Conservation (phyloP, 495 filamentous ascomycete genomes). For the Saxophila tyrrhenica region DNA sequence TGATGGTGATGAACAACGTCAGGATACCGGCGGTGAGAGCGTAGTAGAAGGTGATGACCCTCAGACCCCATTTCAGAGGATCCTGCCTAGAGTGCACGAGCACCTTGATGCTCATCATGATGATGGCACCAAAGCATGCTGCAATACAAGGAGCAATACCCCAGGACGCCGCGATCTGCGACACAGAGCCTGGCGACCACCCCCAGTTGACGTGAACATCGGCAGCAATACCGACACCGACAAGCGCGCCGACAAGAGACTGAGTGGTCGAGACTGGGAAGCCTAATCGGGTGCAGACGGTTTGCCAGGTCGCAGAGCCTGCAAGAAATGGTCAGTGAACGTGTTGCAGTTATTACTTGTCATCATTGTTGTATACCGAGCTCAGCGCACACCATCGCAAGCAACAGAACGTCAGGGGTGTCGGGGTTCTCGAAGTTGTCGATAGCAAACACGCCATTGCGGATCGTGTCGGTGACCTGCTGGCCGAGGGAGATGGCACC, state of each 20-base stretch:
- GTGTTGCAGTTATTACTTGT: no score
- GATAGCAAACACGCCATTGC: conserved; percentile 49
- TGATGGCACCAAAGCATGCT: conserved; percentile 45
- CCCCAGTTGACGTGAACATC: conserved; percentile 40
- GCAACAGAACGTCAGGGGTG: conserved; percentile 45
- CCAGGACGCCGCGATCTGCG: conserved; percentile 51
- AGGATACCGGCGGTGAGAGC: conserved; percentile 43
- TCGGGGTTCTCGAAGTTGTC: conserved; percentile 39
- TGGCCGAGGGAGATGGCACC: conserved; percentile 52
- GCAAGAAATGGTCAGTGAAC: no score
- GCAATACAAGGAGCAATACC: conserved; percentile 52
- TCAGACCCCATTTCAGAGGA: conserved; percentile 35
- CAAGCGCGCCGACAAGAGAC: conserved; percentile 51
- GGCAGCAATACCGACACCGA: conserved; percentile 46
- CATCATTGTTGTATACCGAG: no score
- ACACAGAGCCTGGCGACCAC: conserved; percentile 36
- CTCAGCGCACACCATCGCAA: conserved; percentile 53
- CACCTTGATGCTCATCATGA: conserved; percentile 56
- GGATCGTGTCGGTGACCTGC: conserved; percentile 56
- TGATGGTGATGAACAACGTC: conserved; percentile 53
- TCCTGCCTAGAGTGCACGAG: conserved; percentile 46
- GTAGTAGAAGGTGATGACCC: conserved; percentile 50
- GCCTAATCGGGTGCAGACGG: conserved; percentile 42
- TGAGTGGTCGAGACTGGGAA: conserved; percentile 56
- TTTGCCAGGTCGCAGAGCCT: no score